Percentiles rank a stretch among this genome's conserved stretches.
Conservation (phyloP, 176 grass and related monocot genomes). For the Microstegium vimineum region DNA sequence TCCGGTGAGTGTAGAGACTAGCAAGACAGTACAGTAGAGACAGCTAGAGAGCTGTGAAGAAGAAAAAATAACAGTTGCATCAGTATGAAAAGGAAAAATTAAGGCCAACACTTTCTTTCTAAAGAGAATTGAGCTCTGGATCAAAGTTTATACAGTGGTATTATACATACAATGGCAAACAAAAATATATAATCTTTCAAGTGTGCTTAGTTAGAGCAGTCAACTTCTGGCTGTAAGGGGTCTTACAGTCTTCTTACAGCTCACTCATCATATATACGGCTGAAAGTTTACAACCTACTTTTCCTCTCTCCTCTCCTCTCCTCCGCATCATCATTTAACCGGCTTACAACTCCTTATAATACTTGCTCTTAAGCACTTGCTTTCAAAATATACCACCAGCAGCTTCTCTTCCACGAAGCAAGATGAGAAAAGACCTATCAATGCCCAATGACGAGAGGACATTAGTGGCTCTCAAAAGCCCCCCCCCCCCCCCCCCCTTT, state of each 20-base stretch:
- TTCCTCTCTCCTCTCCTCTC: no score
- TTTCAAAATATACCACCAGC: not conserved
- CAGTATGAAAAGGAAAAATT: slow-evolving; percentile 34
- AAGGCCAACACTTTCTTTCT: no score
- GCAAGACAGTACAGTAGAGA: slow-evolving; percentile 19
- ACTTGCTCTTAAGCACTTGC: not conserved
- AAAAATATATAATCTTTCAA: not conserved
- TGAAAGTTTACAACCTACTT: no score
- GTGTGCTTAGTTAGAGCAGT: not conserved
- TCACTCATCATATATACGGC: no score
- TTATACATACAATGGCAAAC: no score
- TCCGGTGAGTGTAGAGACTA: not conserved
- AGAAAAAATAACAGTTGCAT: slow-evolving; percentile 29
- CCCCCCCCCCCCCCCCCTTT: no score
- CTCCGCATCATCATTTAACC: no score
- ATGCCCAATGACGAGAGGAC: slow-evolving; percentile 44
- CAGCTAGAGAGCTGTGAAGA: slow-evolving; percentile 6
- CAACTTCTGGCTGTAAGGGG: no score
- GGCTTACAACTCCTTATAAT: no score
- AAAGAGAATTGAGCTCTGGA: no score
- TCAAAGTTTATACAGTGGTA: not conserved
- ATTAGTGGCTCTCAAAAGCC: slow-evolving; percentile 39
- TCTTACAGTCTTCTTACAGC: no score
- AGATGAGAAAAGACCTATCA: slow-evolving; percentile 67
- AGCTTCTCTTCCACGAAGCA: slow-evolving; percentile 34